Base-by-base conservation (phyloP, 106 monocot species). In the Gastrodia elata region DNA sequence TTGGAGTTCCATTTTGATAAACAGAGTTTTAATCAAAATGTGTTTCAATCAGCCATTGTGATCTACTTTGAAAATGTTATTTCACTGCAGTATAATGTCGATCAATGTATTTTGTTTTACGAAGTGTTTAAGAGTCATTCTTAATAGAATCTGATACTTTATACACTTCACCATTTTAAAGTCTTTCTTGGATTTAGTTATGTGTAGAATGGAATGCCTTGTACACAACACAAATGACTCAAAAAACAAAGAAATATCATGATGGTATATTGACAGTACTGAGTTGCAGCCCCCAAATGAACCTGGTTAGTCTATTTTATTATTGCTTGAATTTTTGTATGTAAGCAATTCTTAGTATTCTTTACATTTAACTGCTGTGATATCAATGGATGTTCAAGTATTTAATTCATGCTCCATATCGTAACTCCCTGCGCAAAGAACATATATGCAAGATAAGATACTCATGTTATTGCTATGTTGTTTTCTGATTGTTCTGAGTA, bases 231-330 rank as follows among this genome's bases (percentile, higher is more conserved):
- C 94, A 95, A 64, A 52, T 83, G 75, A 87, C 85, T 72, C 89
- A 95, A 72, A 95, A 91, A 43, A 82, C 87, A 71, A 95, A 95
- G 79, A 91, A 68, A 44, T 95, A 87, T 73, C 94, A 91, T 82
- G 94, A 95, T 74, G 94, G 94, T 36, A 76, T 87, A 27, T 78
- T 91, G 75, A 77, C 39, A 38, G 76, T 84, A 59, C 61, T 71
- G 18, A 58, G 26, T 68, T 75, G 82, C 72, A 83, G 89, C 69
- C 85, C 83, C 44, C 80, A 80, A 75, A 75, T 73, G 44, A 87
- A 86, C 15, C 86, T 91, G 86, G 90, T 94, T 13, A 34, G 43
- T 73, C 26, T 32, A 49, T 74, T 6, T 61, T 22, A 33, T 72
- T 38, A 0, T 39, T 25, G n/a, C n/a, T 64, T 59, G 30, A 9